Evolutionary conservation across 2,329 filamentous ascomycete genomes (phyloP).

Genomic region (Dothistroma septosporum): DNA sequence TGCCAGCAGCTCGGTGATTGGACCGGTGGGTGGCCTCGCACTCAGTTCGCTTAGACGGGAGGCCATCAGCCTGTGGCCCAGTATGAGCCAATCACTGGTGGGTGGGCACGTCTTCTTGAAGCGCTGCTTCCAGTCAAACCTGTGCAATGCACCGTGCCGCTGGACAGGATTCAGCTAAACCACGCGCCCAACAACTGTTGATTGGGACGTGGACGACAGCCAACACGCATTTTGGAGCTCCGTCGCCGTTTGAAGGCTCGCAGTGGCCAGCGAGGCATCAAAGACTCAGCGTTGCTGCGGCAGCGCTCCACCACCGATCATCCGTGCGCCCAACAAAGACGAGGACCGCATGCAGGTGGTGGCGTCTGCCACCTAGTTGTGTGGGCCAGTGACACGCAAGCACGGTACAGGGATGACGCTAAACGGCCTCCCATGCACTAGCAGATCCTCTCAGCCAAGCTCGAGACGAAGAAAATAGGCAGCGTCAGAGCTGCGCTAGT

Average conservation of each 20-base stretch:
- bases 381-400: conserved; percentile 21
- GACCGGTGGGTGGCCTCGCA: conserved; percentile 1
- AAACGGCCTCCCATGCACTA: conserved; percentile 10
- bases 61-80: conserved; percentile 14
- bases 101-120: not conserved
- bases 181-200: not conserved
- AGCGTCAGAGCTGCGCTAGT: conserved; percentile 9
- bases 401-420: conserved; percentile 8
- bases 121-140: not conserved
- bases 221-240: conserved; percentile 7
- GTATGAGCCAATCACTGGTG: conserved; percentile 9
- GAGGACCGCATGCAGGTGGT: conserved; percentile 8
- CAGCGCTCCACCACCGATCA: conserved; percentile 10
- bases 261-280: conserved; percentile 4
- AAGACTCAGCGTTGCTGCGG: conserved; percentile 2
- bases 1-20: conserved; percentile 2
- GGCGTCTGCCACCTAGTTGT: conserved; percentile 11
- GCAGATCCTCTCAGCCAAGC: conserved; percentile 14
- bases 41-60: not conserved
- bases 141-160: conserved; percentile 12
- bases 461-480: conserved; percentile 13
- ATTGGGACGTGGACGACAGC: not conserved
- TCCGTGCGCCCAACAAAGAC: conserved; percentile 9
- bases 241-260: conserved; percentile 6
- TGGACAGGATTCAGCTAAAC: conserved; percentile 4